Conservation (phyloP, 2,329 filamentous ascomycete genomes). For the Pseudogymnoascus sp. region DNA sequence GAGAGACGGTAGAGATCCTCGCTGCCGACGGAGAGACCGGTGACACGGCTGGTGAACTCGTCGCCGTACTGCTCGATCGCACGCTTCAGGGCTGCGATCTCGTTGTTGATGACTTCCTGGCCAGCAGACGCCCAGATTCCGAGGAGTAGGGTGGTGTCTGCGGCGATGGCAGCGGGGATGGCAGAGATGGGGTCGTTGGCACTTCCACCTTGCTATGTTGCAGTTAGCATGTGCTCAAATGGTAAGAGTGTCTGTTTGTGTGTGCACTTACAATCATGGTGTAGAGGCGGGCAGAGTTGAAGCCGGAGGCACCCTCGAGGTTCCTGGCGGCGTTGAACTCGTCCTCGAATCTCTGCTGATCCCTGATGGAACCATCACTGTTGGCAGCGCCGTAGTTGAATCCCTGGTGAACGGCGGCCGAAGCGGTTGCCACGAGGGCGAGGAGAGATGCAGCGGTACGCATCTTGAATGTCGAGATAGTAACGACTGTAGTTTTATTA, state of each 20-base stretch:
- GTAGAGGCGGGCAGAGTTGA: constrained; percentile 60
- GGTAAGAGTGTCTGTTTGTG: neutral
- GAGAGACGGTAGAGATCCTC: constrained; percentile 82
- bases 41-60: constrained; percentile 56
- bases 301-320: constrained; percentile 53
- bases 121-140: constrained; percentile 76
- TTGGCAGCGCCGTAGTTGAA: constrained; percentile 66
- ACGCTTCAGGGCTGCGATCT: constrained; percentile 60
- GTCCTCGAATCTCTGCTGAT: constrained; percentile 55
- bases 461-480: constrained; percentile 19
- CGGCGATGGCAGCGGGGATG: constrained; percentile 74
- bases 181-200: constrained; percentile 57
- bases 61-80: constrained; percentile 62
- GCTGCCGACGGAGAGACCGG: constrained; percentile 75
- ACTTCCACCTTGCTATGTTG: constrained; percentile 51
- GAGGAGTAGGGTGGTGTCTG: constrained; percentile 68
- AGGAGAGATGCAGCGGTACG: constrained; percentile 21
- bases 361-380: constrained; percentile 48
- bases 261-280: constrained; percentile 51
- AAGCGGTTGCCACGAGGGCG: constrained; percentile 23
- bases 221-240: constrained; percentile 19
- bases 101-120: constrained; percentile 54
- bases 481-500: neutral
- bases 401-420: constrained; percentile 42
- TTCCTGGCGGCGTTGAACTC: constrained; percentile 57